These are phyloP conservation scores for Globisporangium barbulae DNA, from an alignment of 352 stramenopile genomes.

Conservation along the genomic window DNA sequence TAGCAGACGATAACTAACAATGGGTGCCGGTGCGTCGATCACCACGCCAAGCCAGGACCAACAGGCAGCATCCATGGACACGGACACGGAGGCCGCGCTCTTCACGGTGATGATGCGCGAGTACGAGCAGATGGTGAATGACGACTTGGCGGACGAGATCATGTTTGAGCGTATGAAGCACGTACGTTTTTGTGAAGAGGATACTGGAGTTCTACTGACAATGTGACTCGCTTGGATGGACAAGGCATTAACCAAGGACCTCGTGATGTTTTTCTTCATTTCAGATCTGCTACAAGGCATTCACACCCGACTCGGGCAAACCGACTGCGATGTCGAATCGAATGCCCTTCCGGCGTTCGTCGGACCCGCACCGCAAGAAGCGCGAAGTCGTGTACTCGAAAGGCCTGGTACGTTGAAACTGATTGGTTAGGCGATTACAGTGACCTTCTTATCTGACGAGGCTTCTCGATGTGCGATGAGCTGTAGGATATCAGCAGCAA, in stretches of 20 bases:
- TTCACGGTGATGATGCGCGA: slow-evolving; percentile 58
- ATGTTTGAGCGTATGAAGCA: slow-evolving; percentile 81
- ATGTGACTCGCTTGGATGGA: no score
- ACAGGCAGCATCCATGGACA: slow-evolving; percentile 15
- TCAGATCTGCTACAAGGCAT: slow-evolving; percentile 43
- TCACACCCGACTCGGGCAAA: slow-evolving; percentile 37
- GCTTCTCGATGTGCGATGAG: background rate
- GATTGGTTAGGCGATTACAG: background rate
- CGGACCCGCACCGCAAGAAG: slow-evolving; percentile 63
- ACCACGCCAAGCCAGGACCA: slow-evolving; percentile 17
- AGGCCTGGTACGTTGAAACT: slow-evolving; percentile 35
- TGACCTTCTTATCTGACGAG: background rate
- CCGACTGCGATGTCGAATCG: slow-evolving; percentile 16
- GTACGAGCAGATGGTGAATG: slow-evolving; percentile 58
- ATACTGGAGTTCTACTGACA: background rate
- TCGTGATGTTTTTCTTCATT: background rate
- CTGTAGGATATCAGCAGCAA: slow-evolving; percentile 35
- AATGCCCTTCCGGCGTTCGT: slow-evolving; percentile 46
- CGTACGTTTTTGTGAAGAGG: slow-evolving; percentile 18
- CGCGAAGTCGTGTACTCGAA: slow-evolving; percentile 70
- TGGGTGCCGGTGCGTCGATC: slow-evolving; percentile 43
- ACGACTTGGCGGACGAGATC: slow-evolving; percentile 56
- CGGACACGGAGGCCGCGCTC: slow-evolving; percentile 34
- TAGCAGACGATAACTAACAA: slow-evolving; percentile 13
- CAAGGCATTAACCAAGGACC: no score